A percentile compares a stretch with the other conserved stretches of the same genome.
phyloP scores from a whole-genome alignment of 805 yeast genomes.

The Candida loeiensis region DNA sequence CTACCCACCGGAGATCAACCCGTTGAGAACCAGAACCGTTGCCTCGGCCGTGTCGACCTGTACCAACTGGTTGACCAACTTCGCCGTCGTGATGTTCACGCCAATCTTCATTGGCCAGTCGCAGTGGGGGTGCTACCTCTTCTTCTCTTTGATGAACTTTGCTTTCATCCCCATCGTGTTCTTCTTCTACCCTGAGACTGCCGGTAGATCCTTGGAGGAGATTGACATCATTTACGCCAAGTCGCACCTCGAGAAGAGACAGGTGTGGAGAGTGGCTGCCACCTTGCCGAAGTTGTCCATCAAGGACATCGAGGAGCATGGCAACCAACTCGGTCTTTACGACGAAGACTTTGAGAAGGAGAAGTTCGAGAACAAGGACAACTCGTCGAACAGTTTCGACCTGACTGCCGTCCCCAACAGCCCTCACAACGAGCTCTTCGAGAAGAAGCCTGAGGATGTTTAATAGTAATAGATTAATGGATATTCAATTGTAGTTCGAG shows the following conservation, averaged over 20 bases:
- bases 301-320: conserved; percentile 59
- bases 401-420: conserved; percentile 2
- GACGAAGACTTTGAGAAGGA: conserved; percentile 40
- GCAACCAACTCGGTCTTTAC: conserved; percentile 53
- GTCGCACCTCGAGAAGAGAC: conserved; percentile 53
- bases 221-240: conserved; percentile 60
- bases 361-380: conserved; percentile 32
- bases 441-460: conserved; percentile 2
- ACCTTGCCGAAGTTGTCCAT: conserved; percentile 56
- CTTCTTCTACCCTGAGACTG: conserved; percentile 47
- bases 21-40: conserved; percentile 44
- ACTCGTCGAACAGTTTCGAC: conserved; percentile 12
- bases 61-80: conserved; percentile 44
- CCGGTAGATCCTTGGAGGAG: conserved; percentile 44
- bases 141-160: conserved; percentile 40
- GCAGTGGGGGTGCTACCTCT: conserved; percentile 41
- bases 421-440: conserved; percentile 3
- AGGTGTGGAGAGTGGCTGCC: conserved; percentile 62
- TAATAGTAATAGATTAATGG: neutral
- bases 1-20: conserved; percentile 47
- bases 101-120: conserved; percentile 39
- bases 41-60: conserved; percentile 44
- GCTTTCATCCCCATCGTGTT: conserved; percentile 36
- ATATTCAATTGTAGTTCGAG: too few relatives aligned
- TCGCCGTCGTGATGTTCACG: conserved; percentile 46